Percentiles rank a stretch among this genome's conserved stretches.
Evolutionary conservation across 2,329 filamentous ascomycete genomes (phyloP).

Genomic region (Aureobasidium sp.): DNA sequence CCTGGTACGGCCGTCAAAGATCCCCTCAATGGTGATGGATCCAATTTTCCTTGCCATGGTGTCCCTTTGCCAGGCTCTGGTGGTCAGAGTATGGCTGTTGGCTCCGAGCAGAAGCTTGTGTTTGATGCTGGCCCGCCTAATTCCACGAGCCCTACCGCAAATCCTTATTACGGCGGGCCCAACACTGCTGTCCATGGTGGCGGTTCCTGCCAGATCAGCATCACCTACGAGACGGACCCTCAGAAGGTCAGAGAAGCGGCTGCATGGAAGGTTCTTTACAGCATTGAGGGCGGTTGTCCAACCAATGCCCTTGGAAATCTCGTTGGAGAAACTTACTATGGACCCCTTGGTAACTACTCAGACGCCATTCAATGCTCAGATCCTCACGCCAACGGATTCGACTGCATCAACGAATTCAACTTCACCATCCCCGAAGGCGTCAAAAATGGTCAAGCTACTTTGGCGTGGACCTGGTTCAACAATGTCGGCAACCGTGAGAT

Average conservation of each 20-base stretch:
- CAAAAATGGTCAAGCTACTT: constrained; percentile 65
- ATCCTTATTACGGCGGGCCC: no score
- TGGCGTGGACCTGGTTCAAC: constrained; percentile 96
- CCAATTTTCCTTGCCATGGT: constrained; percentile 78
- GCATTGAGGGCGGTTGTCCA: constrained; percentile 79
- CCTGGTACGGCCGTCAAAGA: constrained; percentile 47
- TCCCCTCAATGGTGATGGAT: constrained; percentile 55
- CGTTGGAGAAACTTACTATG: constrained; percentile 17
- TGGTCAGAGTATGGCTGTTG: constrained; percentile 53
- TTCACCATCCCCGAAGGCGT: constrained; percentile 67
- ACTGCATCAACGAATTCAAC: constrained; percentile 48
- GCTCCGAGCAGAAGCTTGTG: constrained; percentile 52
- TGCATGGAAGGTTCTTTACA: constrained; percentile 77
- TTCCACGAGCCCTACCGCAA: no score
- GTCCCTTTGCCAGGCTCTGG: constrained; percentile 41
- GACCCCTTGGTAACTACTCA: constrained; percentile 25
- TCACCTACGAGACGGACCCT: constrained; percentile 70
- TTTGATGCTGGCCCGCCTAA: constrained; percentile 43
- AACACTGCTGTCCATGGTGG: constrained; percentile 69
- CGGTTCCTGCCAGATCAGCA: constrained; percentile 81
- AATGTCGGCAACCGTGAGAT: constrained; percentile 87
- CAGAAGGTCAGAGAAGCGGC: constrained; percentile 48
- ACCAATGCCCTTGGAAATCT: constrained; percentile 54
- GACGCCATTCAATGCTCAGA: constrained; percentile 25
- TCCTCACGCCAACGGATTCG: not conserved